Base-by-base conservation (phyloP, 805 yeast species). In the Cyberlindnera lachancei region DNA sequence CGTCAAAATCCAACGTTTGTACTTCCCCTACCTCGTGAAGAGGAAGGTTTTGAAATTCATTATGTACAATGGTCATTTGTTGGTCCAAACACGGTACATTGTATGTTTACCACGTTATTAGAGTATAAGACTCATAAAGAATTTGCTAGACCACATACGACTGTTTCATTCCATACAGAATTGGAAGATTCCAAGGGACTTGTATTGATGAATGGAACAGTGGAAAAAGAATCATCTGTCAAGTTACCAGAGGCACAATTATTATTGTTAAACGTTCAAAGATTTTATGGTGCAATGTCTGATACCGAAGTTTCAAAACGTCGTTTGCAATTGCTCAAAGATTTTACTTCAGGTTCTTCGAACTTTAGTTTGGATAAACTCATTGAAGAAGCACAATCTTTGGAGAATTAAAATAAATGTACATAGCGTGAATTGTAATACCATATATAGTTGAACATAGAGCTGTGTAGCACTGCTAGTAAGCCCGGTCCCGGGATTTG, bases 61-160 rank as follows among this genome's bases (percentile, higher is more conserved):
- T 86, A 81, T 54, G 75, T 88, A 15, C 97, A 92, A 60, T 92
- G 98, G 98, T 68, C 75, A 14, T 84, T 86, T 54, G 88, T 81
- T 11, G 95, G 90, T 1, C 79, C 83, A 12, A 47, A 75, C 25
- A 88, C 96, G 3, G 66, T 84, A 1, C 96, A 92, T 59, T 85
- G 94, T 52, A 70, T 92, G 70, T 66, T 92, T 46, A 92, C 98
- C 2, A 77, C 96, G 0, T 68, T 92, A 42, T 88, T 92, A 2
- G 97, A 92, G 58, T 92, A 75, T 59, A 87, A 90, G 56, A 68
- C 87, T 18, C 96, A 90, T 52, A 75, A 73, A 35, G 96, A 90
- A 52, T 92, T 68, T 57, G 95, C 98, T 8, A 79, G 85, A 52
- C 97, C 98, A 1, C 97, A 92, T 56, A 86, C 96, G 0, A 84